A percentile compares a stretch with the other conserved stretches of the same genome.
Conservation (phyloP, 805 yeast species). For the Saccharomycopsis vini region DNA sequence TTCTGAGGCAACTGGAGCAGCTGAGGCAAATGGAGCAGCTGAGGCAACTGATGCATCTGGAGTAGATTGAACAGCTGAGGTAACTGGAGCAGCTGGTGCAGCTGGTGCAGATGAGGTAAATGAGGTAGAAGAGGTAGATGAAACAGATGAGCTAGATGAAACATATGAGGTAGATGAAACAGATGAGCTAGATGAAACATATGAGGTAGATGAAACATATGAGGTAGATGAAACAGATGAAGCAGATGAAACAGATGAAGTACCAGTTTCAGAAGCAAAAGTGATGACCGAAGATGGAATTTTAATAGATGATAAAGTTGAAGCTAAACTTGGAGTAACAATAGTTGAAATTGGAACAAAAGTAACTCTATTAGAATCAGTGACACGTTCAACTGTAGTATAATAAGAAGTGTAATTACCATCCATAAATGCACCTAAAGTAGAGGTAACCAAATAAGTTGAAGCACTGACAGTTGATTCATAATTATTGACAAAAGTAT, state of each 20-base stretch:
- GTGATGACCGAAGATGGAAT: background rate
- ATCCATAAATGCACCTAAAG: constrained; percentile 6
- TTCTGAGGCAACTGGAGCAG: too few species aligned
- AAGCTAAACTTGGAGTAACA: background rate
- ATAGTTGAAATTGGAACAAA: constrained; percentile 14
- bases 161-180: background rate
- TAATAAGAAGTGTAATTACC: constrained; percentile 10
- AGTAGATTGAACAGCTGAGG: too few species aligned
- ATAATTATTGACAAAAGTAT: constrained; percentile 5
- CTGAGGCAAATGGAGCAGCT: background rate
- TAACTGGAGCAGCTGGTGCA: background rate
- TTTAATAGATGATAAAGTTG: constrained; percentile 1
- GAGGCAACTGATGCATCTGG: too few species aligned
- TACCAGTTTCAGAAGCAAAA: background rate
- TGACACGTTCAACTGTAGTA: constrained; percentile 7
- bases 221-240: background rate
- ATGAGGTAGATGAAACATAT: background rate
- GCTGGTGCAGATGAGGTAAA: background rate
- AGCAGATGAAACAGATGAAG: constrained; percentile 1
- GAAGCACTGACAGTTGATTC: constrained; percentile 8
- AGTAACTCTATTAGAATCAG: constrained; percentile 6
- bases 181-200: background rate
- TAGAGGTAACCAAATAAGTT: constrained; percentile 10
- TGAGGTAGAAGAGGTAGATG: background rate
- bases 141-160: background rate